A percentile compares a stretch with the other conserved stretches of the same genome.
These are phyloP conservation scores for Globisporangium spiculum DNA, from an alignment of 352 stramenopile genomes.

Conservation along the genomic window DNA sequence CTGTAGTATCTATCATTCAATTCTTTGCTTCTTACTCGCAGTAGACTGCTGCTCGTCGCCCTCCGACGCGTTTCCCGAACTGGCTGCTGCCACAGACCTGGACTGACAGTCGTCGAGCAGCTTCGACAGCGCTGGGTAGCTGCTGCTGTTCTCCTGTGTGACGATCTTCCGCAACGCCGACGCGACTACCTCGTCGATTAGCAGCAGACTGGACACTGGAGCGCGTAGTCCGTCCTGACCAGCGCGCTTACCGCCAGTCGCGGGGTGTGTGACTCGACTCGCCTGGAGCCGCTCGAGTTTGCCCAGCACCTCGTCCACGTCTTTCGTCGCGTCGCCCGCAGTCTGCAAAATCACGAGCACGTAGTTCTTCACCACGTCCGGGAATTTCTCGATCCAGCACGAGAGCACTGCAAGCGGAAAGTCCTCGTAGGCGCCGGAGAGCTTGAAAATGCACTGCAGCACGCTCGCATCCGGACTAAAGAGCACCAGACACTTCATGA, in stretches of 20 bases:
- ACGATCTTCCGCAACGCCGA: slow-evolving; percentile 39
- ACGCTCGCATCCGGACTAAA: slow-evolving; percentile 62
- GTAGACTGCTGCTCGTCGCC: slow-evolving; percentile 32
- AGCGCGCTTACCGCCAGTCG: slow-evolving; percentile 18
- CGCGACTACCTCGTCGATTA: slow-evolving; percentile 47
- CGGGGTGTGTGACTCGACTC: slow-evolving; percentile 16
- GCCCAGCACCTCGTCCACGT: slow-evolving; percentile 49
- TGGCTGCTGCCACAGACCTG: not conserved
- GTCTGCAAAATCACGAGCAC: slow-evolving; percentile 48
- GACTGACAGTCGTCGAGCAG: slow-evolving; percentile 11
- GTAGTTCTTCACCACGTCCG: slow-evolving; percentile 53
- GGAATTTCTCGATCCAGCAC: slow-evolving; percentile 71
- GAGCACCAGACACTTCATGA: slow-evolving; percentile 76
- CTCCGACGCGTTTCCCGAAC: slow-evolving; percentile 5
- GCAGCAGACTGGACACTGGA: slow-evolving; percentile 25
- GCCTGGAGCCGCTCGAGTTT: slow-evolving; percentile 68
- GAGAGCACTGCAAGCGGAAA: slow-evolving; percentile 67
- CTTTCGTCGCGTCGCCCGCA: slow-evolving; percentile 31
- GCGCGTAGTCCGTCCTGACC: not conserved
- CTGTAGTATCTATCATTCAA: slow-evolving; percentile 11
- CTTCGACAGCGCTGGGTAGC: slow-evolving; percentile 31
- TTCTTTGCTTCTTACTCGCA: slow-evolving; percentile 54
- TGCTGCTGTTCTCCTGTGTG: slow-evolving; percentile 11
- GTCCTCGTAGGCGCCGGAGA: slow-evolving; percentile 54
- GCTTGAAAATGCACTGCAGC: slow-evolving; percentile 77